Percentiles rank a stretch among this genome's conserved stretches.
Conservation (phyloP, 192 early-diverging fungal species). For the Coemansia sp. region DNA sequence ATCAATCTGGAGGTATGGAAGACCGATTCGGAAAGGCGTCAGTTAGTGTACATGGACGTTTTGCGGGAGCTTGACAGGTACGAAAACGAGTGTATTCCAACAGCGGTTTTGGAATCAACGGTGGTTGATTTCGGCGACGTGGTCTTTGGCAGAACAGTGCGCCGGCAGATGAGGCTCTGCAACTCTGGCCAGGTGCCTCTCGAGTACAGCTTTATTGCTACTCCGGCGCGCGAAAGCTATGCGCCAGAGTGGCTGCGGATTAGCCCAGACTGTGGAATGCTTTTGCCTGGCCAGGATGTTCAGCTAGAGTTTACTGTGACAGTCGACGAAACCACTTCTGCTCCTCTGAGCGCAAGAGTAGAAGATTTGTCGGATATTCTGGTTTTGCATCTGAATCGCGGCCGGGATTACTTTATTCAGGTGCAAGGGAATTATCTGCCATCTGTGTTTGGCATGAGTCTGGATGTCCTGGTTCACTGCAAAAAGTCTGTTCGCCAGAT, state of each 20-base stretch:
- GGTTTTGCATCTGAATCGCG: slow-evolving; percentile 77
- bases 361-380: slow-evolving; percentile 54
- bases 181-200: slow-evolving; percentile 78
- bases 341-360: slow-evolving; percentile 55
- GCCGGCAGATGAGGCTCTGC: slow-evolving; percentile 58
- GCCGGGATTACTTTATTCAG: slow-evolving; percentile 82
- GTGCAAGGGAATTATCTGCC: slow-evolving; percentile 68
- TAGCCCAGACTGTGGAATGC: slow-evolving; percentile 63
- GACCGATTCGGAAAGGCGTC: slow-evolving; percentile 60
- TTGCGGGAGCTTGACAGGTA: slow-evolving; percentile 73
- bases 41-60: slow-evolving; percentile 61
- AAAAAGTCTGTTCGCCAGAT: slow-evolving; percentile 59
- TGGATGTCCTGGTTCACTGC: slow-evolving; percentile 67
- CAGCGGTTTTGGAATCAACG: slow-evolving; percentile 59
- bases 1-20: slow-evolving; percentile 68
- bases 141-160: slow-evolving; percentile 52
- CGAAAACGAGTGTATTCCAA: slow-evolving; percentile 79
- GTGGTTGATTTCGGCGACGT: slow-evolving; percentile 75
- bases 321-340: slow-evolving; percentile 58
- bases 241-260: slow-evolving; percentile 75
- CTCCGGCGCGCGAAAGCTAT: slow-evolving; percentile 58
- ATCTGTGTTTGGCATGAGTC: slow-evolving; percentile 72
- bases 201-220: slow-evolving; percentile 73
- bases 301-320: slow-evolving; percentile 36
- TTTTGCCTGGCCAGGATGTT: slow-evolving; percentile 66